Conservation (phyloP, 1,284 basidiomycete species). For the Microbotryum intermedium region DNA sequence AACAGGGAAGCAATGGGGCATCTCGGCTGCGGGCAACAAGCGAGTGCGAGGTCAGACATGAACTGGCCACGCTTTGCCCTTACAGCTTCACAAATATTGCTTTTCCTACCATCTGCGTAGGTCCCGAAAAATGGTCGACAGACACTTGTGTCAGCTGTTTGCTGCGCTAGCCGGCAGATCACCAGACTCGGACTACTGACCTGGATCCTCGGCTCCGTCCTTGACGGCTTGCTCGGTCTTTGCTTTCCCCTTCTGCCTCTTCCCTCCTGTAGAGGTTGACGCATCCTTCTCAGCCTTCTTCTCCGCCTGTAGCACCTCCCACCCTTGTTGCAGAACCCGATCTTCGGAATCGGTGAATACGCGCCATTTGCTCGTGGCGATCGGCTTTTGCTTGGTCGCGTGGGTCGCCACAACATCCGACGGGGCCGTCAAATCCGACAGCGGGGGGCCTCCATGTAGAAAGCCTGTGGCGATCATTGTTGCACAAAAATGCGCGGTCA, state of each 20-base stretch:
- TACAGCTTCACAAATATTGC: no score
- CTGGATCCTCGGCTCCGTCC: constrained; percentile 9
- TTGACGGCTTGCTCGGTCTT: constrained; percentile 6
- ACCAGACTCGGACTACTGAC: background rate
- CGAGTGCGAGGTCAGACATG: background rate
- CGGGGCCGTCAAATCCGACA: constrained; percentile 23
- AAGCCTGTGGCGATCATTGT: background rate
- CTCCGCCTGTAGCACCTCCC: constrained; percentile 12
- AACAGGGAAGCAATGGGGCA: constrained; percentile 32
- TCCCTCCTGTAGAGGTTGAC: background rate
- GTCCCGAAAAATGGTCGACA: no score
- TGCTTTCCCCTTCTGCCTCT: constrained; percentile 1
- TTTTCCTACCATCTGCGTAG: no score
- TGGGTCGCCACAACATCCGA: constrained; percentile 3
- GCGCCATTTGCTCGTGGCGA: constrained; percentile 24
- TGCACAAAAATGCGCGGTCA: background rate
- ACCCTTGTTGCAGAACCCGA: constrained; percentile 21
- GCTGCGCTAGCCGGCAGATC: background rate
- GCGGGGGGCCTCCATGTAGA: constrained; percentile 23
- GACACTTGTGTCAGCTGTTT: no score
- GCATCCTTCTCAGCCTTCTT: constrained; percentile 4
- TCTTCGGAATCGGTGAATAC: constrained; percentile 34
- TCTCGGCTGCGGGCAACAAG: background rate
- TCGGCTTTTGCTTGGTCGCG: constrained; percentile 7
- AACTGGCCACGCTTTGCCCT: background rate